phyloP scores from a whole-genome alignment of 371 early-diverging fungal genomes.

The Batrachochytrium dendrobatidis region DNA sequence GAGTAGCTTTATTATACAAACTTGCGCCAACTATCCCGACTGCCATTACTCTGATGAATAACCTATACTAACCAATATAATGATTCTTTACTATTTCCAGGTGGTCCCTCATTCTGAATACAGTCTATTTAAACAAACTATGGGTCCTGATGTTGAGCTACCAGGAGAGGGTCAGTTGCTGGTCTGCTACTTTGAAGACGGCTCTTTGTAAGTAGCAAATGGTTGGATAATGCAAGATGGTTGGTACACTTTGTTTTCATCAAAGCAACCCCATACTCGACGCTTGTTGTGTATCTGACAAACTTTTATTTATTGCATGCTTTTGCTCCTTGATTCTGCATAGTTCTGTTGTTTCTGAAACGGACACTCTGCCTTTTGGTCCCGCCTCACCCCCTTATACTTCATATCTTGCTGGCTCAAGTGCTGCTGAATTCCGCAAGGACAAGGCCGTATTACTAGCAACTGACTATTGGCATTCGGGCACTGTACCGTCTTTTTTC shows the following conservation, averaged over 20 bases:
- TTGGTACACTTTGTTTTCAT: slow-evolving; percentile 2
- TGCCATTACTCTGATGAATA: too few relatives aligned
- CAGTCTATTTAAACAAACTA: slow-evolving; percentile 28
- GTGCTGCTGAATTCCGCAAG: slow-evolving; percentile 30
- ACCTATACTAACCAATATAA: too few relatives aligned
- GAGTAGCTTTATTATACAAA: too few relatives aligned
- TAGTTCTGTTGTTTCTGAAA: slow-evolving; percentile 41
- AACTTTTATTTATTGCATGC: too few relatives aligned
- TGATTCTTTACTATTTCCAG: too few relatives aligned
- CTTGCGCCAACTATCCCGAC: too few relatives aligned
- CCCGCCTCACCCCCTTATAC: slow-evolving; percentile 39
- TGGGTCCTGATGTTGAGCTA: slow-evolving; percentile 29
- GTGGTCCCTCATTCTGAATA: slow-evolving; percentile 46
- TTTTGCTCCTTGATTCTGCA: too few relatives aligned
- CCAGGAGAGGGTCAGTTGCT: slow-evolving; percentile 43
- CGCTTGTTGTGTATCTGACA: too few relatives aligned
- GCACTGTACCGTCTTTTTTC: slow-evolving; percentile 34
- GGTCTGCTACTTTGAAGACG: slow-evolving; percentile 56
- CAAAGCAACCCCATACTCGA: too few relatives aligned
- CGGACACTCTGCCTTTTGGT: slow-evolving; percentile 38
- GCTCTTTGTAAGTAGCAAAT: slow-evolving; percentile 36
- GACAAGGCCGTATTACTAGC: slow-evolving; percentile 47
- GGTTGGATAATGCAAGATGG: too few relatives aligned
- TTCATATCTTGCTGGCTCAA: slow-evolving; percentile 31
- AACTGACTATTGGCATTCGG: slow-evolving; percentile 40